Base-by-base conservation (phyloP, 1,284 basidiomycete species). In the Moesziomyces parantarcticus region DNA sequence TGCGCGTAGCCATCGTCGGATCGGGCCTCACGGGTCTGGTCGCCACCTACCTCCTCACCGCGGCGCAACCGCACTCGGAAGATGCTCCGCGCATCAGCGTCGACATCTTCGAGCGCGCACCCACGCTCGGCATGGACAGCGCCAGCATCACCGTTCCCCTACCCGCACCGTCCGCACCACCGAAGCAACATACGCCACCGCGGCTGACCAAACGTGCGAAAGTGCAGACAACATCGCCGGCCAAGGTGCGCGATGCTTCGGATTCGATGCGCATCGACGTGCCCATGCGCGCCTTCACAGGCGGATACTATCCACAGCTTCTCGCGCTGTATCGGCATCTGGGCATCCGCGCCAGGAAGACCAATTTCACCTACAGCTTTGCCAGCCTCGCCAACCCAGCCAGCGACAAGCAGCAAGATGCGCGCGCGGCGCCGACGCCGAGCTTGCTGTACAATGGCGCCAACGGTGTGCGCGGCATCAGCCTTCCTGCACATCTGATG, bases 11-110 rank as follows among this genome's bases (percentile, higher is more conserved):
- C 8, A 89, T 96, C 77, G 88, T 96, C 44, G 94, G 94, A 39
- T 92, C 93, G 0, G 94, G 94, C 21, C 92, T 94, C 9, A 92
- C 88, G 9, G 94, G 94, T 3, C 89, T 89, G 11, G 90, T 91
- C 13, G 92, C 93, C 10, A 92, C 94, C 1, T 94, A 92, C 84
- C 94, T 93, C 89, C 88, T 96, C 52, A 85, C 88, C 3, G 65
- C 85, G 26, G 81, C 91, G 23, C 9, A 32, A 6, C 16, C 45
- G 10, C 13, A 39, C 40, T 40, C 58, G 4, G 4, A 45, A 18
- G n/a, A 40, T 14, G 23, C 36, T 3, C 42, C 47, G 18, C 43
- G 29, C 6, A 50, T 58, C 29, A 51, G 23, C 14, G 57, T 80
- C 20, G 66, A 78, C 23, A 57, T 83, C 39, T 80, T 82, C 43